phyloP scores from a whole-genome alignment of 2,329 filamentous ascomycete species.

The Xylariales sp. region DNA sequence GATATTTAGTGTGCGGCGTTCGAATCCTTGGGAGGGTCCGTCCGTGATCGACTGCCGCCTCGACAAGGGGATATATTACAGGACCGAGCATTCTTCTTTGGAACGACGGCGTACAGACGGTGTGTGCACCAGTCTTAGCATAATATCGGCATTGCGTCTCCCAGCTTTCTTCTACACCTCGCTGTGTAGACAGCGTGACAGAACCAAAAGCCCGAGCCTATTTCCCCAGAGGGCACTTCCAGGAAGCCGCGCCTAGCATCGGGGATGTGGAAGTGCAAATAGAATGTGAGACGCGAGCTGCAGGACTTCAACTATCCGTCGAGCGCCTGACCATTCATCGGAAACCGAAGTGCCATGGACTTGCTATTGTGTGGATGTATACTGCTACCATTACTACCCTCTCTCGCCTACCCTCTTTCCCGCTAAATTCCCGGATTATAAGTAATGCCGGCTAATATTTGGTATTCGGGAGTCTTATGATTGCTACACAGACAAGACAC shows the following conservation, averaged over 20 bases:
- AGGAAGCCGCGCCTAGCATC: constrained; percentile 13
- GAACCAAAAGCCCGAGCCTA: constrained; percentile 39
- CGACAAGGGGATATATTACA: constrained; percentile 37
- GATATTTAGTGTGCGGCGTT: constrained; percentile 36
- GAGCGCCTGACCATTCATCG: constrained; percentile 30
- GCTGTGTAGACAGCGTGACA: constrained; percentile 41
- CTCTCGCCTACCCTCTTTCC: neutral
- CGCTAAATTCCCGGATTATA: neutral
- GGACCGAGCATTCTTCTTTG: constrained; percentile 36
- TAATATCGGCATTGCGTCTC: constrained; percentile 38
- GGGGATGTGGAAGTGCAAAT: constrained; percentile 17
- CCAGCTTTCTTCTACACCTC: constrained; percentile 37
- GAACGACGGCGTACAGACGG: constrained; percentile 36
- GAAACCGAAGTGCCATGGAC: constrained; percentile 32
- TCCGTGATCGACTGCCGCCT: constrained; percentile 47
- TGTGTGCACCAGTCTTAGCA: constrained; percentile 31
- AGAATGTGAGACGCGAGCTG: constrained; percentile 28
- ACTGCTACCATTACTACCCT: neutral
- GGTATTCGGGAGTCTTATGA: neutral
- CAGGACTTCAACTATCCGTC: constrained; percentile 28
- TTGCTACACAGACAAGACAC: neutral
- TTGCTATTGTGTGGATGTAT: constrained; percentile 12
- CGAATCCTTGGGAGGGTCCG: constrained; percentile 40
- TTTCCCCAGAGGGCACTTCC: constrained; percentile 4
- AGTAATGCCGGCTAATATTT: neutral